Evolutionary conservation across 1,284 basidiomycete genomes (phyloP).

Genomic region (Paramarasmius palmivorus): DNA sequence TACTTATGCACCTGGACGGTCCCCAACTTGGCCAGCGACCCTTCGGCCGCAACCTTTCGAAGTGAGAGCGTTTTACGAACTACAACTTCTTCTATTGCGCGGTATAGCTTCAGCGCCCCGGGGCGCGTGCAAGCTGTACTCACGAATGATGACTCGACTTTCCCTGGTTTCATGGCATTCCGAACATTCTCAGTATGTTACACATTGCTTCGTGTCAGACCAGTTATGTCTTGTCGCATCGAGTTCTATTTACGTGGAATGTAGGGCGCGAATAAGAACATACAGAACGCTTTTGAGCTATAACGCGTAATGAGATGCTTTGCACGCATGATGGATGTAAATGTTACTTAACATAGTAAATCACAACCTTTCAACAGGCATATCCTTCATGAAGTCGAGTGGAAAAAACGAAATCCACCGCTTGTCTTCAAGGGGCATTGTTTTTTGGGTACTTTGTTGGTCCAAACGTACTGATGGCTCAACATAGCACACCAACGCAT

Average conservation of each 20-base stretch:
- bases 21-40: slow-evolving; percentile 28
- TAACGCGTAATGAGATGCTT: not conserved
- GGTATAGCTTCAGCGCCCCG: no score
- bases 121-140: not conserved
- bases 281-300: slow-evolving; percentile 15
- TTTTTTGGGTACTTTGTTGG: slow-evolving; percentile 14
- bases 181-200: slow-evolving; percentile 28
- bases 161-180: slow-evolving; percentile 25
- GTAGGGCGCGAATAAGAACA: not conserved
- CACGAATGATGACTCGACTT: slow-evolving; percentile 31
- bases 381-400: slow-evolving; percentile 46
- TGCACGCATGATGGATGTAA: not conserved
- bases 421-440: slow-evolving; percentile 31
- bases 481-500: no score
- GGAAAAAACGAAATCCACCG: slow-evolving; percentile 38
- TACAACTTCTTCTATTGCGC: no score
- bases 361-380: slow-evolving; percentile 41
- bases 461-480: slow-evolving; percentile 4
- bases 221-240: slow-evolving; percentile 24
- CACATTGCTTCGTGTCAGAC: slow-evolving; percentile 24
- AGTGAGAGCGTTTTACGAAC: not conserved
- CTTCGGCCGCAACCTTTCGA: slow-evolving; percentile 19
- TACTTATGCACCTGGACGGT: slow-evolving; percentile 25
- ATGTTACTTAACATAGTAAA: slow-evolving; percentile 42
- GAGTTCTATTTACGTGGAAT: not conserved